Percentiles rank a stretch among this genome's conserved stretches.
These are phyloP conservation scores for Aspergillus kassunensis DNA, from an alignment of 495 filamentous ascomycete genomes.

Conservation along the genomic window DNA sequence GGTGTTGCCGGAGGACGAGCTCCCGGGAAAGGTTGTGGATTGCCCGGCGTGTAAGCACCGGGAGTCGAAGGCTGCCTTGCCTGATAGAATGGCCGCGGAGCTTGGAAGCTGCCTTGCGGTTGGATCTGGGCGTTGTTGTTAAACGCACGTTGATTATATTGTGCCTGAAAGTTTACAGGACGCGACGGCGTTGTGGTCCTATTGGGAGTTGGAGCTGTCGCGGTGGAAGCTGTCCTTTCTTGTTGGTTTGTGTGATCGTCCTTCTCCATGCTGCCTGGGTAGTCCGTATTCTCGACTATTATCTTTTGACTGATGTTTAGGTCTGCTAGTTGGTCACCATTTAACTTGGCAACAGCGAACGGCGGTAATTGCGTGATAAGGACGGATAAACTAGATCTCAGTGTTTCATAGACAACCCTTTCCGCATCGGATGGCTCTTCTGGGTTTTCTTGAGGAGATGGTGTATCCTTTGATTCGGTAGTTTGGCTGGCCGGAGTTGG, in stretches of 20 bases:
- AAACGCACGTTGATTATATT: conserved; percentile 36
- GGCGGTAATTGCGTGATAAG: conserved; percentile 76
- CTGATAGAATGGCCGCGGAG: conserved; percentile 38
- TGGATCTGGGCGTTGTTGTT: conserved; percentile 29
- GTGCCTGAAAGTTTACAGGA: conserved; percentile 28
- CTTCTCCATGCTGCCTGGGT: conserved; percentile 80
- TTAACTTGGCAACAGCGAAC: conserved; percentile 78
- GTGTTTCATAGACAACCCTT: conserved; percentile 64
- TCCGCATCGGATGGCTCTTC: conserved; percentile 62
- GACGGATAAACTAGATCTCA: conserved; percentile 67
- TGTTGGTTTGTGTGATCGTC: conserved; percentile 57
- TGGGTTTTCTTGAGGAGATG: conserved; percentile 35
- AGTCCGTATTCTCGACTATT: conserved; percentile 63
- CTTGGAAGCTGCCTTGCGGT: conserved; percentile 32
- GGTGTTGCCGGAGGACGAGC: conserved; percentile 42
- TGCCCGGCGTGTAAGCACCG: conserved; percentile 30
- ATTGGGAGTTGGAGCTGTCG: conserved; percentile 25
- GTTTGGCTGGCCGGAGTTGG: conserved; percentile 37
- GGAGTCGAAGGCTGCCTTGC: conserved; percentile 37
- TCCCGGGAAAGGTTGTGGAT: conserved; percentile 30
- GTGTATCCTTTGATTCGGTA: conserved; percentile 37
- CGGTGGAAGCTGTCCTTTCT: conserved; percentile 23
- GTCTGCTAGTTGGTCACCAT: conserved; percentile 77
- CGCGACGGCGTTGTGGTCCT: conserved; percentile 34
- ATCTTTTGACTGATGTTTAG: conserved; percentile 82